Evolutionary conservation across 1,284 basidiomycete genomes (phyloP), one percentile per base, ranked within the genome.

Genomic region (Inonotus hispidus): DNA sequence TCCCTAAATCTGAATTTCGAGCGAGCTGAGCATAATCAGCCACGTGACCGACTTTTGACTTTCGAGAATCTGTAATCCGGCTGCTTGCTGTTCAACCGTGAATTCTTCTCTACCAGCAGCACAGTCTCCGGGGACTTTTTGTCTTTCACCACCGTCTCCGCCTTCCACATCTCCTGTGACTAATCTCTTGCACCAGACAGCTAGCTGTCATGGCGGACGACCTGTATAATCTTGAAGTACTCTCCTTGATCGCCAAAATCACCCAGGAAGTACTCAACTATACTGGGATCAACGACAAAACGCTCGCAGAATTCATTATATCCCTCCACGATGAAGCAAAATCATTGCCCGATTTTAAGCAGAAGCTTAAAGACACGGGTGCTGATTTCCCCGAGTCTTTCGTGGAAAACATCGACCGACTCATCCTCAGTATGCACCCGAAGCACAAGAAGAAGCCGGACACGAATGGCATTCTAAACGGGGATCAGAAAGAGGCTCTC

Each of bases 271-370:
- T 97, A 58, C 84, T 90, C 75, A 97, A 96, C 69, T 85, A 96
- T 71, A 82, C 82, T 68, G 89, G 83, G 53, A 76, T 90, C 58
- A 91, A 89, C 71, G 95, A 98, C 80, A 95, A 95, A 71, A 90
- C 90, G 11, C 81, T 96, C 38, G 94, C 96, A 27, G 95, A 99
- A 77, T 99, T 97, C 75, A 85, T 98, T 65, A 95, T 99, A 66
- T 79, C 84, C 70, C 83, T 98, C 58, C 96, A 99, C 75, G 90
- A 93, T 66, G 77, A 92, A 68, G 90, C 90, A 69, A 90, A 82
- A 67, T 85, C 84, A 63, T 77, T 93, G 50, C 73, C 77, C 13
- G 83, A 86, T 60, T 99, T 99, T 83, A 92, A 94, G 74, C 69
- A 75, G 53, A 91, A 92, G 72, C 83, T 99, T 57, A 80, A 83